Evolutionary conservation across 73 alveolate genomes (phyloP), one percentile per base, ranked within the genome.

Genomic region (Paramecium sexaurelia): DNA sequence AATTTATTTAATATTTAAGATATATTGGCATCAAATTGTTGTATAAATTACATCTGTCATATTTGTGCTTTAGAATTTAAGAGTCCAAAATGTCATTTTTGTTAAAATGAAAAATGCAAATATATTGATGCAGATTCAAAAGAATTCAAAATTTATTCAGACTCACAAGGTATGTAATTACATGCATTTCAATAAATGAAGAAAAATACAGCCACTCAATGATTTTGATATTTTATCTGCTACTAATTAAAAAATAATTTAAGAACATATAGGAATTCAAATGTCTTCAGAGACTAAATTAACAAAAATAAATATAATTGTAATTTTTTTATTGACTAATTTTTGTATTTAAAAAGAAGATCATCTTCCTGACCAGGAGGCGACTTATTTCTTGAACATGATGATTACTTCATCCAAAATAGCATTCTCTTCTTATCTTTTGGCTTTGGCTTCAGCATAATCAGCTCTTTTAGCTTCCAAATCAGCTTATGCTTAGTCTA

Each of bases 381-480:
- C 90, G 41, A 78, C 90, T 78, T 78, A 43, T 78, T 78, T 78
- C 90, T 78, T 78, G 90, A 78, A 78, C 90, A 78, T 78, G 47
- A 45, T 78, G 73, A 78, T 78, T 17, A 78, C 90, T 40, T 78
- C 90, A 43, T 78, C 90, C 19, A 78, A 39, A 22, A 78, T 78
- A 41, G 90, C 90, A 45, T 78, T 78, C 71, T 78, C 90, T 78
- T 78, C 90, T 32, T 40, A 3, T 78, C 90, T 78, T 29, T 78
- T 78, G 73, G 90, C 90, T 43, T 78, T 78, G 6, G 43, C 90
- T 37, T 32, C 41, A 5, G 75, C 90, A 78, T 78, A 78, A 26
- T 39, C 43, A 22, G 43, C 68, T 78, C 90, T 78, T 47, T 78
- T 78, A 9, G 90, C 22, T 40, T 78, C 90, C 32, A 78, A 39